Base-by-base conservation (phyloP, 805 yeast genomes). In the Nakazawaea populi region DNA sequence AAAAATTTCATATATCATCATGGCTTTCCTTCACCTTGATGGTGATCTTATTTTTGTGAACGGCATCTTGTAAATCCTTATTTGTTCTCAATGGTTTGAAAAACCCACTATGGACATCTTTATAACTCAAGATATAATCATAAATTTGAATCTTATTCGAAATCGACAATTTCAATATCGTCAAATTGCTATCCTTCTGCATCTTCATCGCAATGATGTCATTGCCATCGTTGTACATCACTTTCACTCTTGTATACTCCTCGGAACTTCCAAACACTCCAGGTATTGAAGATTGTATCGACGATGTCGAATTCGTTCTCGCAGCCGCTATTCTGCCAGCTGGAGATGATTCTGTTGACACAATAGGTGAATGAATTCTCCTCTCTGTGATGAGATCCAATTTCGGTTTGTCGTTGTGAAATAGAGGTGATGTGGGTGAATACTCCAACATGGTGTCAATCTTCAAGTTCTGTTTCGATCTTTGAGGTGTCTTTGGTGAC, bases 11-110 rank as follows among this genome's bases (percentile, higher is more conserved):
- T 34, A 40, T 10, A 39, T 11, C 40, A 39, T 39, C 40, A 39
- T 39, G n/a, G 31, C 27, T 35, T 27, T 49, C 49, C 36, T 32
- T 31, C 10, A 58, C 56, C 36, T 51, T 56, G 28, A 59, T 39
- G 3, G 48, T 39, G n/a, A 56, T 38, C 44, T 56, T 58, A 10
- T 48, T 52, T 47, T 42, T 51, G 48, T 8, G 27, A n/a, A 51
- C 27, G 6, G 51, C 57, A 27, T 37, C 56, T 48, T 40, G 36
- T 44, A 58, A 50, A 35, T 58, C 61, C 10, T 35, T 49, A 39
- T 55, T 54, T 7, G 54, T 44, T 42, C 57, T 53, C 29, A 61
- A 52, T 30, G 55, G 54, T 27, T 51, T 54, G 48, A 54, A 60
- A 42, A 49, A 41, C 0, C 53, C 56, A 18, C 55, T 48, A 24